phyloP scores from a whole-genome alignment of 441 rosid genomes.

The Erodium moschatum region DNA sequence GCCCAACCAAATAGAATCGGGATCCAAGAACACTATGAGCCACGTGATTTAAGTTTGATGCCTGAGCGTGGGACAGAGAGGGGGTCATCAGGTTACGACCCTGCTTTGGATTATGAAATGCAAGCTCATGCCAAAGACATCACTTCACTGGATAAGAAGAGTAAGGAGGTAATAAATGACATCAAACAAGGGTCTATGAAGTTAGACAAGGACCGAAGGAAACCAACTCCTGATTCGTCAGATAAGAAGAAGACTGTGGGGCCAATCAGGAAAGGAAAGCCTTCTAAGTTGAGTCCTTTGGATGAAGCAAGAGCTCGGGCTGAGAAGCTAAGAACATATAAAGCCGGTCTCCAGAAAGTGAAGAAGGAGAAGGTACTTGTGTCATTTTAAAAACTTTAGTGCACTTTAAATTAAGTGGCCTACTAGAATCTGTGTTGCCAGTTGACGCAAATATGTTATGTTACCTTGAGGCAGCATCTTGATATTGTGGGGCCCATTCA shows the following conservation, averaged over 20 bases:
- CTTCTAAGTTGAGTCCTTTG: slow-evolving; percentile 68
- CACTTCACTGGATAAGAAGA: slow-evolving; percentile 36
- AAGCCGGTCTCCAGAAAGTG: slow-evolving; percentile 88
- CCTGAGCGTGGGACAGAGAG: slow-evolving; percentile 61
- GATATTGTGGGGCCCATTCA: slow-evolving; percentile 11
- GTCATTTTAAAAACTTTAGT: background rate
- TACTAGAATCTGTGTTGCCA: background rate
- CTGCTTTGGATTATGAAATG: slow-evolving; percentile 65
- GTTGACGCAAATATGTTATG: background rate
- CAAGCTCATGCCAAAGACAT: slow-evolving; percentile 32
- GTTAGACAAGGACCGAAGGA: slow-evolving; percentile 52
- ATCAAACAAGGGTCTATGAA: slow-evolving; percentile 44
- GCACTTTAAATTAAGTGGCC: background rate
- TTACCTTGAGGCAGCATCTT: slow-evolving; percentile 4
- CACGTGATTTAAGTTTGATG: slow-evolving; percentile 66
- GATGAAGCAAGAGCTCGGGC: slow-evolving; percentile 96
- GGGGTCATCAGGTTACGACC: slow-evolving; percentile 56
- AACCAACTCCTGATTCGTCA: slow-evolving; percentile 35
- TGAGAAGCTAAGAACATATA: slow-evolving; percentile 71
- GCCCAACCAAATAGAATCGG: slow-evolving; percentile 31
- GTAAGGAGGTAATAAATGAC: slow-evolving; percentile 29
- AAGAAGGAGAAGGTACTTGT: slow-evolving; percentile 73
- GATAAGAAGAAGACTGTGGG: slow-evolving; percentile 65
- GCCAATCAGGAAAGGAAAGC: slow-evolving; percentile 70
- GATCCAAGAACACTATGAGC: slow-evolving; percentile 52